Evolutionary conservation across 1,284 basidiomycete species (phyloP), one percentile per base, ranked within the genome.

Genomic region (Testicularia cyperi): DNA sequence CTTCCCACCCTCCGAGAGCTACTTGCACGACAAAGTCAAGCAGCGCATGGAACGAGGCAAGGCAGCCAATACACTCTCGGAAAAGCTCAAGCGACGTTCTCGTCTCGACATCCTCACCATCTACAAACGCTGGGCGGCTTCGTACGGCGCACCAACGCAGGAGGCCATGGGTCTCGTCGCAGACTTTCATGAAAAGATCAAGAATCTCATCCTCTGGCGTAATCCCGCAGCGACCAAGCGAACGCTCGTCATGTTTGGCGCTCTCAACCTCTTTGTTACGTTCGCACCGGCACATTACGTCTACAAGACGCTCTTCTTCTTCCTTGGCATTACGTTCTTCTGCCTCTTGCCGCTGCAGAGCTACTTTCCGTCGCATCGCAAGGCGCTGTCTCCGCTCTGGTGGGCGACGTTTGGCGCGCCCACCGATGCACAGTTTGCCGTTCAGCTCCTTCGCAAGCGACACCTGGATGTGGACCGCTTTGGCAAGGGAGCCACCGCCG

Each of bases 131-230:
- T 76, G 65, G 61, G 44, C 56, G n/a, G 49, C 58, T 20, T 55
- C 62, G 1, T 74, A 58, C 35, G 74, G 74, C 18, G 51, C 58
- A 3, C 41, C 60, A 2, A 61, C 62, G 20, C 70, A 74, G 31
- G 53, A 69, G 25, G 48, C 62, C 5, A 52, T 63, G 36, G 70
- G 71, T 6, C 54, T 74, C 21, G 43, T 75, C 2, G 74, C 73
- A 15, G 74, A 75, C 33, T 72, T 63, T 31, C 74, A 76, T 43
- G 74, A 76, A 34, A 76, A 75, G 47, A 51, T 70, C 38, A 75
- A 75, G 51, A 74, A 74, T 29, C 49, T 76, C 18, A 61, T 76
- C 33, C 42, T 76, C 5, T 76, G 74, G 74, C 53, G 74, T 13
- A 76, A 76, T 24, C 57, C 74, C 4, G 42, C 35, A 0, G 71